Percentiles rank a stretch among this genome's conserved stretches.
These are phyloP conservation scores for Colletotrichum siamense DNA, from an alignment of 2,329 filamentous ascomycete genomes.

Conservation along the genomic window DNA sequence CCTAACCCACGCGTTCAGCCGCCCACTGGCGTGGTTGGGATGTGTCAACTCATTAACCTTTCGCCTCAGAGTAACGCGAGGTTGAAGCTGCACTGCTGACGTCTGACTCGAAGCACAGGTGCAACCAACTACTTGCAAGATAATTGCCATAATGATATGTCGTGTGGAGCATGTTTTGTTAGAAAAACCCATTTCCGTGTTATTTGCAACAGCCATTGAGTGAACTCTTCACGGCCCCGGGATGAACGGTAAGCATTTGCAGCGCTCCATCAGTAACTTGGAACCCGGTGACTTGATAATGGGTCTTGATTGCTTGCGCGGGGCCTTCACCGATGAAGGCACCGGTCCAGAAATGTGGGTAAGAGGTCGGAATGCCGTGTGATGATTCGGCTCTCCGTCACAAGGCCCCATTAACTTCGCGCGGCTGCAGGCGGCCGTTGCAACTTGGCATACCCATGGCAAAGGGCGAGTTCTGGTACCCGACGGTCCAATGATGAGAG, in stretches of 20 bases:
- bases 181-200: not conserved
- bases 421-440: conserved; percentile 21
- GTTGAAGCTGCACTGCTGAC: not conserved
- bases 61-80: not conserved
- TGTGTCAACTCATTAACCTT: not conserved
- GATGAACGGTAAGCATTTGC: not conserved
- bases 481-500: conserved; percentile 10
- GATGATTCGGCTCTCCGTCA: conserved; percentile 8
- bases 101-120: not conserved
- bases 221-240: not conserved
- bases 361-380: not conserved
- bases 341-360: not conserved
- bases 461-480: not conserved
- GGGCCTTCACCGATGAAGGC: conserved; percentile 11
- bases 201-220: not conserved
- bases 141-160: not conserved
- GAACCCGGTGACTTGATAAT: not conserved
- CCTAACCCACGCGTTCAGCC: not conserved
- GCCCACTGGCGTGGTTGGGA: not conserved
- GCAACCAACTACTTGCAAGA: not conserved
- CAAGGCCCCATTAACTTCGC: conserved; percentile 4
- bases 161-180: not conserved
- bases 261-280: not conserved
- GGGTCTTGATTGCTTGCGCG: not conserved
- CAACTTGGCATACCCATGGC: conserved; percentile 18